Percentiles rank a stretch among this genome's conserved stretches.
phyloP scores from a whole-genome alignment of 2,329 filamentous ascomycete genomes.

The Scolecobasidium constrictum region DNA sequence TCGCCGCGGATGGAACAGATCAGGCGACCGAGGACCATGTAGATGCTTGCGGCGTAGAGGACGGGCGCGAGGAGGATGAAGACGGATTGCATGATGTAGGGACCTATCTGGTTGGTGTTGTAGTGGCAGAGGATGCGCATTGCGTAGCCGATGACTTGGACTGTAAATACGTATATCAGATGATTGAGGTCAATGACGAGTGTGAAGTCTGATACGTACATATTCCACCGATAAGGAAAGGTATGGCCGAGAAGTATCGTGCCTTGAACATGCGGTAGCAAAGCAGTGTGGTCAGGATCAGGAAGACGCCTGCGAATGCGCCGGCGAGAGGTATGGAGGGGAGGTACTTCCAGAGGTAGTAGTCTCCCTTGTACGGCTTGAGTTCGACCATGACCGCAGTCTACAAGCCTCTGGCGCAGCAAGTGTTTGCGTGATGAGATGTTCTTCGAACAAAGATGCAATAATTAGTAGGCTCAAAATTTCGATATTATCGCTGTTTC shows the following conservation, averaged over 20 bases:
- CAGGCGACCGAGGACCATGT: conserved; percentile 38
- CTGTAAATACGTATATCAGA: conserved; percentile 18
- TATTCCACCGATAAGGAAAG: conserved; percentile 34
- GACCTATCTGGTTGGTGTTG: conserved; percentile 30
- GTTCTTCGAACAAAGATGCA: too few relatives aligned
- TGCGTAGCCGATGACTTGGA: conserved; percentile 43
- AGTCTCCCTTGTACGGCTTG: background rate
- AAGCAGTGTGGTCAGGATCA: conserved; percentile 30
- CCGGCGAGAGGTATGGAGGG: conserved; percentile 36
- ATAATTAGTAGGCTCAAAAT: too few relatives aligned
- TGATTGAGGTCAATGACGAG: background rate
- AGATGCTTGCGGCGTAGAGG: conserved; percentile 40
- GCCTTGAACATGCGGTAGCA: conserved; percentile 29
- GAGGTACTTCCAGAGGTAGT: conserved; percentile 27
- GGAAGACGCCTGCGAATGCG: conserved; percentile 37
- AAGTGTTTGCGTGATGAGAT: too few relatives aligned
- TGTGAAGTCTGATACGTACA: conserved; percentile 29
- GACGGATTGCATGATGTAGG: conserved; percentile 32
- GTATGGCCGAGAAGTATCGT: conserved; percentile 38
- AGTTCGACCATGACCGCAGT: background rate
- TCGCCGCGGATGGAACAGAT: conserved; percentile 31
- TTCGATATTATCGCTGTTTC: too few relatives aligned
- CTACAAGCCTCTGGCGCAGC: too few relatives aligned
- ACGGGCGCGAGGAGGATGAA: conserved; percentile 38
- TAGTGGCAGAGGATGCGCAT: conserved; percentile 33